Base-by-base conservation (phyloP, 1,139 yeast genomes). In the Saccharomyces pastorianus region DNA sequence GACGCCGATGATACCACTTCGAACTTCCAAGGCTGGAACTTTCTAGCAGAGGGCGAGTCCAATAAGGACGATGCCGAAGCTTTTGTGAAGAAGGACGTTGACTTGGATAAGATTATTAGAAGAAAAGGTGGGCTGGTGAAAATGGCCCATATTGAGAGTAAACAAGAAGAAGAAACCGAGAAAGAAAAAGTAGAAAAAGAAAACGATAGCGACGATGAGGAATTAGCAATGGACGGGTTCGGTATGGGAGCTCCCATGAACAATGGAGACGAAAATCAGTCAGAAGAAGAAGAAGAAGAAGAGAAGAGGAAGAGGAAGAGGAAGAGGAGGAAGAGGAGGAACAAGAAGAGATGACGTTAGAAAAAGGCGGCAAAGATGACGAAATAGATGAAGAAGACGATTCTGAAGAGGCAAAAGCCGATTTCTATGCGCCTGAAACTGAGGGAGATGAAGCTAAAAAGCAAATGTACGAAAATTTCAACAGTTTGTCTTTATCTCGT, bases 21-120 rank as follows among this genome's bases (percentile, higher is more conserved):
- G 4, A 74, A 72, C 17, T 82, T 85, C 54, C 82, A 81, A 50
- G 96, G 96, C 3, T 90, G 96, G 96, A 90, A 88, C 61, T 88
- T 88, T 67, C 80, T 76, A 48, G 80, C 78, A n/a, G 80, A 76
- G 52, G 80, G 78, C 14, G 80, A 76, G 52, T 74, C 71, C n/a
- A 70, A 71, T 34, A 67, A 65, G 25, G 70, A 50, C 20, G 61
- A 66, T 25, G 63, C 60, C 17, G 64, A 54, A 32, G 62, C 54
- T 58, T 23, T 11, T 5, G 23, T 38, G 6, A 78, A 70, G 60
- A 82, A 78, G 60, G 88, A 83, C 55, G 96, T 90, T n/a, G 95
- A 89, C 73, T 76, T 90, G 61, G 96, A 90, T 65, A 84, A 83
- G 28, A 90, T 90, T 55, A 85, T 90, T 63, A 82, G 85, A 73